A percentile compares a stretch with the other conserved stretches of the same genome.
These are phyloP conservation scores for Gossypium laxum DNA, from an alignment of 441 rosid species.

Conservation along the genomic window DNA sequence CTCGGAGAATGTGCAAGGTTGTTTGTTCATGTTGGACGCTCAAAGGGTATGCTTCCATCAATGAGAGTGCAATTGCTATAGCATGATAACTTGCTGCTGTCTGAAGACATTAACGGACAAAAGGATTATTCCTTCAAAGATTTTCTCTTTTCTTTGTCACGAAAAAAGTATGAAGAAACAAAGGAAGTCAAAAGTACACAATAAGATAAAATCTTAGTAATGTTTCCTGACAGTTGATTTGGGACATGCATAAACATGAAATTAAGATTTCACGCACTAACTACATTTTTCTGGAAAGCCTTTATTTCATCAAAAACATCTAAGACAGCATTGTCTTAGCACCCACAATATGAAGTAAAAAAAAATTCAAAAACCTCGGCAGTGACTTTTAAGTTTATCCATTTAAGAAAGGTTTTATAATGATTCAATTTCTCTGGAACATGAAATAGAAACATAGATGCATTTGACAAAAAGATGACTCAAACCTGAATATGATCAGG, in stretches of 20 bases:
- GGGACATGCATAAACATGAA: not conserved
- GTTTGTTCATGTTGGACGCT: conserved; percentile 68
- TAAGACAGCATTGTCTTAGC: not conserved
- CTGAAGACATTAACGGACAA: conserved; percentile 30
- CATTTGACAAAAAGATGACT: not conserved
- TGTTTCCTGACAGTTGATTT: conserved; percentile 1
- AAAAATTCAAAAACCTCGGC: not conserved
- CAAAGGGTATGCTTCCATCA: conserved; percentile 65
- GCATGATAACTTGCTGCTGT: conserved; percentile 81
- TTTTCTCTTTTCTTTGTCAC: not conserved
- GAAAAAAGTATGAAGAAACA: not conserved
- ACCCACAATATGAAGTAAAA: not conserved
- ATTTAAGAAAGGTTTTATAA: not conserved
- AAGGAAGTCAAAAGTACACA: not conserved
- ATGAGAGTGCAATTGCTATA: conserved; percentile 66
- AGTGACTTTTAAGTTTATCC: not conserved
- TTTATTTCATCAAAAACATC: not conserved
- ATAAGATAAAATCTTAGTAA: not conserved
- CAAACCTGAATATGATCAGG: conserved; percentile 73
- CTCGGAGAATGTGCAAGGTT: conserved; percentile 56
- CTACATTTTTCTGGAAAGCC: not conserved
- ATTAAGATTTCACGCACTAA: not conserved
- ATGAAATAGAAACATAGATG: not conserved
- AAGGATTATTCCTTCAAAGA: conserved; percentile 13
- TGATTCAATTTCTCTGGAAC: not conserved